Evolutionary conservation across 768 basidiomycete species (phyloP).

Genomic region (Amanita rubescens): DNA sequence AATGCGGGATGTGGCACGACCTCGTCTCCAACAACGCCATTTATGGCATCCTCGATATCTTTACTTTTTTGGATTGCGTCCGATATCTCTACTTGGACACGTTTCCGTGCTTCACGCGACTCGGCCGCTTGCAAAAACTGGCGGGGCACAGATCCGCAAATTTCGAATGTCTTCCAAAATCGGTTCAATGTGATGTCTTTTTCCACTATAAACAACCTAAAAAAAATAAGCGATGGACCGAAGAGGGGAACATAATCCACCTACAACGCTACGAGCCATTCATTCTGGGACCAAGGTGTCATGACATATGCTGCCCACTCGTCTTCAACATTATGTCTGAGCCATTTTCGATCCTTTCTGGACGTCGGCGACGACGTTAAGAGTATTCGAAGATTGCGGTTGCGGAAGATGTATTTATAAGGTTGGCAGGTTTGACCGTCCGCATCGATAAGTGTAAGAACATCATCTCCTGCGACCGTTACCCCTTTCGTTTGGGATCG

Average conservation of each 20-base stretch:
- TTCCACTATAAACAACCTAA: background rate
- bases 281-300: background rate
- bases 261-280: background rate
- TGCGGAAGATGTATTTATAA: background rate
- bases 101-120: background rate
- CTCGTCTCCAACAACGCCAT: background rate
- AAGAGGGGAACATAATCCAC: constrained; percentile 1
- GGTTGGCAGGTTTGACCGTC: background rate
- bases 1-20: background rate
- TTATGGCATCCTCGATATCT: background rate
- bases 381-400: background rate
- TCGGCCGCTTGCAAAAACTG: background rate
- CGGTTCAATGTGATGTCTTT: background rate
- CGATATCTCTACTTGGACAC: background rate
- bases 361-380: background rate
- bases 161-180: background rate
- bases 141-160: background rate
- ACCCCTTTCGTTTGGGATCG: background rate
- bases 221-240: background rate
- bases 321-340: background rate
- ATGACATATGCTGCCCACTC: background rate
- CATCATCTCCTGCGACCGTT: background rate
- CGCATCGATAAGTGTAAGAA: constrained; percentile 1
- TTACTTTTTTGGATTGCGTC: background rate
- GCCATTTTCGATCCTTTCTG: background rate